Conservation (phyloP, 2,329 filamentous ascomycete species). For the Penicillium sp. region DNA sequence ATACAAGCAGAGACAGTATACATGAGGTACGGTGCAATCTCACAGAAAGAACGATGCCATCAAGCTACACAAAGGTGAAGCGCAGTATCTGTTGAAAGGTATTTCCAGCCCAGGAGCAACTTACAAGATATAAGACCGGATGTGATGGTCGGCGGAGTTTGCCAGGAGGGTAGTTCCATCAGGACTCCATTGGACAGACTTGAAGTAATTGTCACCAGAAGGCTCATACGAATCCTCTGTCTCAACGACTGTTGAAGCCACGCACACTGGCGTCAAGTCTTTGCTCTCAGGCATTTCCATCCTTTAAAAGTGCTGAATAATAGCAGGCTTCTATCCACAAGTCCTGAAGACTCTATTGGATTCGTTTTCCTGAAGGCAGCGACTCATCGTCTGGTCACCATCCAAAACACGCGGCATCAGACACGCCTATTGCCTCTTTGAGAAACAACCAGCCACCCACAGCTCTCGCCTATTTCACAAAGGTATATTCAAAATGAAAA, state of each 20-base stretch:
- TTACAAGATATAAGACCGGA: constrained; percentile 59
- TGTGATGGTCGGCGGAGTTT: constrained; percentile 52
- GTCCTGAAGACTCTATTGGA: too few species aligned
- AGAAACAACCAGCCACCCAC: neutral
- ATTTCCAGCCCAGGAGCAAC: constrained; percentile 8
- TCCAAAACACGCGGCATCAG: neutral
- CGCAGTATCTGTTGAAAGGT: neutral
- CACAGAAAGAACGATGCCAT: neutral
- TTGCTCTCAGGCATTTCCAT: neutral
- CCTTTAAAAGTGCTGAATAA: neutral
- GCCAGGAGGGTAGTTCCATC: constrained; percentile 62
- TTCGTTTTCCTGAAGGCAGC: neutral
- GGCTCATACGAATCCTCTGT: neutral
- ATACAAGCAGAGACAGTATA: neutral
- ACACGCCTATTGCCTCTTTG: neutral
- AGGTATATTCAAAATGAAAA: neutral
- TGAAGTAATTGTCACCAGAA: constrained; percentile 36
- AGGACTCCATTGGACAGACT: constrained; percentile 51
- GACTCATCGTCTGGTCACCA: neutral
- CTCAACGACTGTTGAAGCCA: constrained; percentile 28
- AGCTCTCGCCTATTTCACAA: too few species aligned
- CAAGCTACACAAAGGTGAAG: neutral
- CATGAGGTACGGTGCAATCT: neutral
- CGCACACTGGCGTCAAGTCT: constrained; percentile 25
- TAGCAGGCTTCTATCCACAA: neutral